Evolutionary conservation across 805 yeast genomes (phyloP).

Genomic region (Pichia phayaonensis): DNA sequence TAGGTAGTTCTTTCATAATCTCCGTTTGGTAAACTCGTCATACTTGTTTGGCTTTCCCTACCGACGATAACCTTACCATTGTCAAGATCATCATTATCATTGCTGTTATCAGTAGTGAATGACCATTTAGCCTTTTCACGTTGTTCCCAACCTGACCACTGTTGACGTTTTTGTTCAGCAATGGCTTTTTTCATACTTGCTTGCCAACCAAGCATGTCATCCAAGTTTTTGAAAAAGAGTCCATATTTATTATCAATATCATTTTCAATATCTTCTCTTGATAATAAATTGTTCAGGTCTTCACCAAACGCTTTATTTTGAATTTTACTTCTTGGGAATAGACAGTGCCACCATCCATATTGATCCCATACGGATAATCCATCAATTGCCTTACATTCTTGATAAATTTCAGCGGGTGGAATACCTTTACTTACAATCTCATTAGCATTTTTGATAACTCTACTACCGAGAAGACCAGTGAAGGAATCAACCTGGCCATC

Average conservation of each 20-base stretch:
- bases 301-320: conserved; percentile 6
- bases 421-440: conserved; percentile 23
- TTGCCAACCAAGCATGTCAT: conserved; percentile 62
- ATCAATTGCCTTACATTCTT: conserved; percentile 50
- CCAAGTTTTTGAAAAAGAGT: conserved; percentile 54
- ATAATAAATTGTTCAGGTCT: conserved; percentile 22
- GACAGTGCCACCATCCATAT: conserved; percentile 84
- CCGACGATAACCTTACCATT: conserved; percentile 27
- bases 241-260: conserved; percentile 41
- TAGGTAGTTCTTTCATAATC: conserved; percentile 29
- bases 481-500: not conserved
- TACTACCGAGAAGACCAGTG: not conserved
- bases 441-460: conserved; percentile 9
- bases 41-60: conserved; percentile 30
- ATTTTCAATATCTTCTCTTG: conserved; percentile 52
- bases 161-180: conserved; percentile 29
- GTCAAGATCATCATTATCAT: not conserved
- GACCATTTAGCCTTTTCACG: conserved; percentile 24
- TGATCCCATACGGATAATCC: conserved; percentile 80
- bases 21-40: conserved; percentile 35
- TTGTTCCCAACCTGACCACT: conserved; percentile 19
- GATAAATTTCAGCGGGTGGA: conserved; percentile 40
- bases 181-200: conserved; percentile 42
- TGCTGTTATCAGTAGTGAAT: not conserved
- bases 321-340: conserved; percentile 54